Percentiles rank a stretch among this genome's conserved stretches.
Evolutionary conservation across 176 grass and related monocot genomes (phyloP).

Genomic region (Lolium rigidum): DNA sequence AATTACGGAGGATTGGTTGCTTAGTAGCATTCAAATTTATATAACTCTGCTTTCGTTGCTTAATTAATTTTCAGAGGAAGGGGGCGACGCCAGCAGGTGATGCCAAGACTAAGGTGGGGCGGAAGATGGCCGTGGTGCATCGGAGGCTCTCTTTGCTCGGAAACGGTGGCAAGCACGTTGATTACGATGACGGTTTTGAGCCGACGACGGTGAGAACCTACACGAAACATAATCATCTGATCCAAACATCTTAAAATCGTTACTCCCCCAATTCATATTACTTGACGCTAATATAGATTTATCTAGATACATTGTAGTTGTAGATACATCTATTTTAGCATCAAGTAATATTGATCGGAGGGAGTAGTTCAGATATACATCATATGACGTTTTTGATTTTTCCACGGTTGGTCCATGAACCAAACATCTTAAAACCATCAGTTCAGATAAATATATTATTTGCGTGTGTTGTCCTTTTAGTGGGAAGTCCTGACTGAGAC

Average conservation of each 20-base stretch:
- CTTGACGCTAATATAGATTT: too few species aligned
- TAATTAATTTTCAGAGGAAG: slow-evolving; percentile 37
- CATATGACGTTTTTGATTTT: neutral
- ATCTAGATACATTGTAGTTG: too few species aligned
- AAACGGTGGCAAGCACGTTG: neutral
- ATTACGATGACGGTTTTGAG: neutral
- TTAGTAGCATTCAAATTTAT: neutral
- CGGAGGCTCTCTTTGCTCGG: slow-evolving; percentile 32
- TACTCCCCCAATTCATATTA: too few species aligned
- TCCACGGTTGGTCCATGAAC: neutral
- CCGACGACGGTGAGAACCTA: slow-evolving; percentile 29
- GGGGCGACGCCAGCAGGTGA: slow-evolving; percentile 24
- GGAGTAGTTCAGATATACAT: too few species aligned
- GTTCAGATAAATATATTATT: too few species aligned
- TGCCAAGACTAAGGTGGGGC: slow-evolving; percentile 22
- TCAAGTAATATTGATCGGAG: too few species aligned
- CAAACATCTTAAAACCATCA: too few species aligned
- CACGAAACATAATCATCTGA: neutral
- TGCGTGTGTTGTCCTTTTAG: neutral
- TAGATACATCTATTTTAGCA: too few species aligned
- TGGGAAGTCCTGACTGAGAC: neutral
- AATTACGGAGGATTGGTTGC: neutral
- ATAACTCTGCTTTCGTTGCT: neutral
- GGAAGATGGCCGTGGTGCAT: slow-evolving; percentile 28
- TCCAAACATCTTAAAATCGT: too few species aligned